A percentile compares a stretch with the other conserved stretches of the same genome.
Conservation (phyloP, 2,329 filamentous ascomycete species). For the Calonectria leucothoes region DNA sequence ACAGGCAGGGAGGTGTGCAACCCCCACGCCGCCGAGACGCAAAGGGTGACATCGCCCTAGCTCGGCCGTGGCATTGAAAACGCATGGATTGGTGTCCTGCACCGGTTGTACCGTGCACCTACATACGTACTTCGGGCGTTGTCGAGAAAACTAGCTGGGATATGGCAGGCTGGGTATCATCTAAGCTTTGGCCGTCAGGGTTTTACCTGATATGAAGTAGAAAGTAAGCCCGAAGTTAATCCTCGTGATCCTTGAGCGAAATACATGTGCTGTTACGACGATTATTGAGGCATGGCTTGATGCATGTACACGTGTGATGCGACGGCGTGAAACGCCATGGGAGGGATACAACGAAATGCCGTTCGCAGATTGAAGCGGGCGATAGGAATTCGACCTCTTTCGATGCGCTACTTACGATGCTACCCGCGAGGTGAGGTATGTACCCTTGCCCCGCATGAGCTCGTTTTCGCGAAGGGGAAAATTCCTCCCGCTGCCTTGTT, state of each 20-base stretch:
- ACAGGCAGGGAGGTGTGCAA: constrained; percentile 28
- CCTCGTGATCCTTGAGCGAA: constrained; percentile 22
- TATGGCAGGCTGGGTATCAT: constrained; percentile 17
- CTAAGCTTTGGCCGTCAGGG: constrained; percentile 12
- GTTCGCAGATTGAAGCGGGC: background rate
- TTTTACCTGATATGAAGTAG: constrained; percentile 15
- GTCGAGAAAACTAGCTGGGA: background rate
- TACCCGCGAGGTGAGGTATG: constrained; percentile 14
- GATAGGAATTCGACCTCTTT: background rate
- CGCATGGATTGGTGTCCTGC: constrained; percentile 33
- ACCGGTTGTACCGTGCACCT: constrained; percentile 19
- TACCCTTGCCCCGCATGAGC: constrained; percentile 1
- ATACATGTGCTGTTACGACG: constrained; percentile 2
- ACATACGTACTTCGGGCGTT: constrained; percentile 7
- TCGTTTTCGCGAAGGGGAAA: constrained; percentile 5
- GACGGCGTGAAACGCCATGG: constrained; percentile 18
- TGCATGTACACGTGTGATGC: constrained; percentile 24
- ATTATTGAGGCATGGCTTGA: constrained; percentile 7
- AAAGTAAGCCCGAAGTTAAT: constrained; percentile 22
- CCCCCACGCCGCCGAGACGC: constrained; percentile 42
- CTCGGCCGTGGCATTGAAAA: constrained; percentile 21
- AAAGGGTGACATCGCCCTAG: constrained; percentile 30
- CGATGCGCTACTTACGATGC: constrained; percentile 5
- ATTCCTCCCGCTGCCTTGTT: background rate
- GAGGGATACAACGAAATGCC: background rate